Percentiles rank a stretch among this genome's conserved stretches.
phyloP scores from a whole-genome alignment of 2,329 filamentous ascomycete genomes.

The Botrytis porri region DNA sequence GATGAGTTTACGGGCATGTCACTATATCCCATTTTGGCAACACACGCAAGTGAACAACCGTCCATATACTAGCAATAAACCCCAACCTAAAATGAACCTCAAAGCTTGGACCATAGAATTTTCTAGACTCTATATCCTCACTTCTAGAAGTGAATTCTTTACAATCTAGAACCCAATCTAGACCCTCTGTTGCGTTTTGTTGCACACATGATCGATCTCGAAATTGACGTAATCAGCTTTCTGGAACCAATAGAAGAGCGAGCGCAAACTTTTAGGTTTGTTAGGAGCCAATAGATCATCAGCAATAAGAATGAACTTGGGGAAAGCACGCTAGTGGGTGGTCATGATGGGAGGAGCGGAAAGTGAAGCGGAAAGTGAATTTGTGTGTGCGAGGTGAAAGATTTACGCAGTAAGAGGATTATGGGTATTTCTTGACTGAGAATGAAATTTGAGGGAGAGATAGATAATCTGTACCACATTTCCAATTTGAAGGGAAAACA shows the following conservation, averaged over 20 bases:
- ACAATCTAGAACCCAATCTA: neutral
- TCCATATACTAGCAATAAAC: neutral
- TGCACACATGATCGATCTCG: neutral
- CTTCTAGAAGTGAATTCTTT: neutral
- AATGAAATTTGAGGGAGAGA: neutral
- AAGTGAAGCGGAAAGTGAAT: neutral
- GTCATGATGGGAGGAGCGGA: too few species aligned
- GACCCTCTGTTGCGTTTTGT: neutral
- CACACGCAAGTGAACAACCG: neutral
- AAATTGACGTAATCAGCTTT: neutral
- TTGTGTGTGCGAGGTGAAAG: rapidly evolving
- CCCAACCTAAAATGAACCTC: neutral
- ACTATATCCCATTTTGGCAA: neutral
- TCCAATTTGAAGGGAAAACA: rapidly evolving
- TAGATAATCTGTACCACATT: neutral
- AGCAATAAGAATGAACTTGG: neutral
- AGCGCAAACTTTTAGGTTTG: neutral
- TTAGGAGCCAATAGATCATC: neutral
- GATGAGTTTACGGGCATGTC: rapidly evolving
- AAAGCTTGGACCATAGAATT: neutral
- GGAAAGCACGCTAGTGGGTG: neutral
- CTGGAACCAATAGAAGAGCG: neutral
- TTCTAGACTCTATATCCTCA: neutral
- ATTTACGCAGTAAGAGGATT: rapidly evolving
- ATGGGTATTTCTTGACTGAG: neutral